Conservation (phyloP, 257 asterid species). For the Linaria vulgaris region DNA sequence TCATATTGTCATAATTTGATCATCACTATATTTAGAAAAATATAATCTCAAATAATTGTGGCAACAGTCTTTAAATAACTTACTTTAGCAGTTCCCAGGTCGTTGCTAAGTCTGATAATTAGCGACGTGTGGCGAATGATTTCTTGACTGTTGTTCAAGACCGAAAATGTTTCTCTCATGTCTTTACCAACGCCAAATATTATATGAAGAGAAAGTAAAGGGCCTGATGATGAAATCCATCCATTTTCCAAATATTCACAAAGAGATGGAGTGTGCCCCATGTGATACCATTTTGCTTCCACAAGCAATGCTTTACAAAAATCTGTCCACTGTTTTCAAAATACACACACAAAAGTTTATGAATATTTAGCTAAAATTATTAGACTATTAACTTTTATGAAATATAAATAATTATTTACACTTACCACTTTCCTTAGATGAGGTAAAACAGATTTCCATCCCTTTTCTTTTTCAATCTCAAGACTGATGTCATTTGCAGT, state of each 20-base stretch:
- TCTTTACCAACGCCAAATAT: slow-evolving; percentile 36
- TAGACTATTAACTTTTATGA: no score
- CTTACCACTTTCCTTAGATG: slow-evolving; percentile 48
- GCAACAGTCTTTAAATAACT: no score
- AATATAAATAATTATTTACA: background rate
- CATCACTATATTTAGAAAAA: no score
- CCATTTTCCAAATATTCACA: slow-evolving; percentile 51
- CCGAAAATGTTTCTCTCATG: background rate
- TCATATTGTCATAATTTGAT: no score
- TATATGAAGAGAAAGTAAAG: slow-evolving; percentile 43
- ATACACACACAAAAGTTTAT: background rate
- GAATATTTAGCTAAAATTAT: no score
- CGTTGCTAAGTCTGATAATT: slow-evolving; percentile 60
- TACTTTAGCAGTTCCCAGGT: slow-evolving; percentile 62
- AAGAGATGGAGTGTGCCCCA: slow-evolving; percentile 44
- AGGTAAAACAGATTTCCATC: slow-evolving; percentile 43
- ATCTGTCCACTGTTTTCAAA: slow-evolving; percentile 45
- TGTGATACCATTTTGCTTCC: slow-evolving; percentile 58
- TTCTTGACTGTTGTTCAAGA: slow-evolving; percentile 28
- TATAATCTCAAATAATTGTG: no score
- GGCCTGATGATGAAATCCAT: slow-evolving; percentile 52
- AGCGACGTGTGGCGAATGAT: slow-evolving; percentile 39
- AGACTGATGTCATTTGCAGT: slow-evolving; percentile 42
- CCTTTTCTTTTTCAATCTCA: slow-evolving; percentile 40
- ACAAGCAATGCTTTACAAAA: slow-evolving; percentile 47